A percentile compares a stretch with the other conserved stretches of the same genome.
These are phyloP conservation scores for Leonotis leonurus DNA, from an alignment of 257 asterid genomes.

Conservation along the genomic window DNA sequence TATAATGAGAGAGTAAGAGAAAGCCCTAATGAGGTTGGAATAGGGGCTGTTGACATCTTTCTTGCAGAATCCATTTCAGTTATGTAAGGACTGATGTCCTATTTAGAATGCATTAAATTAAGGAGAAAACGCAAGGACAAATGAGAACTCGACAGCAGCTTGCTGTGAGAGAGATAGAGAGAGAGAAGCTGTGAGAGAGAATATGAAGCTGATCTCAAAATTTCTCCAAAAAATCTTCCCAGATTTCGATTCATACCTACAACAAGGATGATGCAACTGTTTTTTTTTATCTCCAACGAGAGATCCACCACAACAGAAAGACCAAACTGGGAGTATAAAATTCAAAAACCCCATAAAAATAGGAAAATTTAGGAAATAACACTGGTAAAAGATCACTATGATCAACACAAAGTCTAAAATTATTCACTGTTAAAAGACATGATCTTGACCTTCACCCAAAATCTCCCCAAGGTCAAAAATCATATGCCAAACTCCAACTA, in stretches of 20 bases:
- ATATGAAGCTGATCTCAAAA: constrained; percentile 37
- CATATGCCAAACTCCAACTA: too few relatives aligned
- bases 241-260: constrained; percentile 22
- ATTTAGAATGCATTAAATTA: constrained; percentile 27
- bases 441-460: constrained; percentile 21
- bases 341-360: constrained; percentile 17
- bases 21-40: constrained; percentile 26
- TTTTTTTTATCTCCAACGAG: constrained; percentile 22
- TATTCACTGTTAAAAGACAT: constrained; percentile 20
- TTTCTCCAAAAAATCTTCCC: constrained; percentile 25
- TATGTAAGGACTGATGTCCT: constrained; percentile 18
- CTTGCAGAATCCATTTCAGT: constrained; percentile 24
- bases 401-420: constrained; percentile 14
- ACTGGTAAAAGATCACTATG: too few relatives aligned
- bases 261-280: constrained; percentile 8
- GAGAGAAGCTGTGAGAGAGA: constrained; percentile 16
- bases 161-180: constrained; percentile 18
- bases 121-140: constrained; percentile 21
- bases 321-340: constrained; percentile 36
- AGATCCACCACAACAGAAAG: constrained; percentile 16
- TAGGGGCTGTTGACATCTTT: constrained; percentile 30
- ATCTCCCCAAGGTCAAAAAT: too few relatives aligned
- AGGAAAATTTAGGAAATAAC: constrained; percentile 18
- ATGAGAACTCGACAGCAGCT: constrained; percentile 55
- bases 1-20: too few relatives aligned